Conservation (phyloP, 148 eudicot species). For the Vaccinium corymbosum region DNA sequence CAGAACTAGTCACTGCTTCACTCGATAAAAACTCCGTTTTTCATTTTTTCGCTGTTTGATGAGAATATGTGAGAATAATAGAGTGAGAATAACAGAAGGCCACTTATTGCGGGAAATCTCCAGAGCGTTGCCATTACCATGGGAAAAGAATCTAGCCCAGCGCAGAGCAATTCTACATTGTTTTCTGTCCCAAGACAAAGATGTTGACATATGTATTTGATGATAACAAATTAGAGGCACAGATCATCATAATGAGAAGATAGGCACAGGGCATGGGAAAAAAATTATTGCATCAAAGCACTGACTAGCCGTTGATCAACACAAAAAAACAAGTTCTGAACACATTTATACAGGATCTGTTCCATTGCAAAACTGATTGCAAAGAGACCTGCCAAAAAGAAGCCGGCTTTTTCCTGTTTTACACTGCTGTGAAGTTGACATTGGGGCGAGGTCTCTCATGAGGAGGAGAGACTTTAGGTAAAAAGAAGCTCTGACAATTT, state of each 20-base stretch:
- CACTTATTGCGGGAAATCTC: not conserved
- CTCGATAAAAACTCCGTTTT: not conserved
- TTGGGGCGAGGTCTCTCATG: not conserved
- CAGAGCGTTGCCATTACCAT: not conserved
- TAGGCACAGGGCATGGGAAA: not conserved
- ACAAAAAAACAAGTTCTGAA: not conserved
- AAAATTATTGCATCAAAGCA: too few species aligned
- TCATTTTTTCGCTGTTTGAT: not conserved
- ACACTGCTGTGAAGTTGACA: not conserved
- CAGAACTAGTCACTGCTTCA: not conserved
- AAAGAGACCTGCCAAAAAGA: not conserved
- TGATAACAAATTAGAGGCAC: not conserved
- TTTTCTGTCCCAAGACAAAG: not conserved
- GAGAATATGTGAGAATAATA: not conserved
- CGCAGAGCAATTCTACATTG: not conserved
- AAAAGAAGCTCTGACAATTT: constrained; percentile 11
- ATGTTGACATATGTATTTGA: too few species aligned
- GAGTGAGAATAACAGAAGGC: not conserved
- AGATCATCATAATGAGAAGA: not conserved
- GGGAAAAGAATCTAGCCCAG: not conserved
- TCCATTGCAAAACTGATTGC: not conserved
- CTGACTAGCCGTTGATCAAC: too few species aligned
- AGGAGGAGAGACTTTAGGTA: not conserved
- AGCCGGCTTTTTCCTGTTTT: not conserved
- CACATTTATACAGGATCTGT: not conserved